Evolutionary conservation across 2,329 filamentous ascomycete species (phyloP), one percentile per base, ranked within the genome.

Genomic region (Colletotrichum australisinense): DNA sequence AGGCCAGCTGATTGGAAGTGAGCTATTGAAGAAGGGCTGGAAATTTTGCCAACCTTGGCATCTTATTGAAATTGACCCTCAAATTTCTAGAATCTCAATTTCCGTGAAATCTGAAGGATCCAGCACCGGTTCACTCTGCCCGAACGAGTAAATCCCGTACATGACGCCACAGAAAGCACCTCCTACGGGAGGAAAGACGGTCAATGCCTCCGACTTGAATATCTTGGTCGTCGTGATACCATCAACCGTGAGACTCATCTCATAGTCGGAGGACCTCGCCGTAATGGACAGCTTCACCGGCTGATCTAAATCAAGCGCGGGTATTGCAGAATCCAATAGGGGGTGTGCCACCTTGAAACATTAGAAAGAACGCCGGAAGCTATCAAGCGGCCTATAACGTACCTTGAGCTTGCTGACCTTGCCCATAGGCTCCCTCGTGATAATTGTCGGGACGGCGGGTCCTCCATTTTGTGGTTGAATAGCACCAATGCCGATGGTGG

Each of bases 121-220:
- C 24, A 81, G 69, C 0, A 81, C 79, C 5, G 80, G 78, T 59
- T 81, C 79, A 19, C 76, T 75, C 16, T 73, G 76, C 8, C 78
- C 80, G 59, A 78, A 79, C 11, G 79, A 75, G 49, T 80, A 81
- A 1, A 81, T 22, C 1, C 80, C 80, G 57, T 78, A 80, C 80
- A 81, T 81, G 26, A 76, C 75, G 19, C 80, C 80, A 22, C 77
- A 77, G 32, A 81, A 81, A 3, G 79, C 76, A 22, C 78, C 78
- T 2, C 80, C 80, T 3, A 81, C 76, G 12, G 78, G 78, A 28
- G 80, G 80, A 57, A 76, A 75, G 26, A 79, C 59, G 1, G 78
- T 80, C 65, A 81, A 67, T 3, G 76, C 63, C 57, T 74, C 73
- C 4, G 77, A 75, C 16, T 67, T 32, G 16, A 79, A 67, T 2